Evolutionary conservation across 2,329 filamentous ascomycete species (phyloP).

Genomic region (Fusarium tupiense): DNA sequence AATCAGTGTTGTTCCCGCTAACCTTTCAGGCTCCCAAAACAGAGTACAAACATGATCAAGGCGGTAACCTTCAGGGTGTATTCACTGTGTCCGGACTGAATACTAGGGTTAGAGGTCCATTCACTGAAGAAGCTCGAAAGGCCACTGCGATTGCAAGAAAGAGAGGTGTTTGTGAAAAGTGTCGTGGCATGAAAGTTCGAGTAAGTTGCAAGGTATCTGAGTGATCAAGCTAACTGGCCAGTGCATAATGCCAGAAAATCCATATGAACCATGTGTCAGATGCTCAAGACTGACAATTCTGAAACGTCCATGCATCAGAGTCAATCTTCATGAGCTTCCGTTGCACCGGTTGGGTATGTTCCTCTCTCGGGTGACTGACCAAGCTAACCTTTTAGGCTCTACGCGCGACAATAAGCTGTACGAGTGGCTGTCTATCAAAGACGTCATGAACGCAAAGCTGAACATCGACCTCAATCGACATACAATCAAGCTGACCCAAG

Average conservation of each 20-base stretch:
- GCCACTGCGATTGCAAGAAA: not conserved
- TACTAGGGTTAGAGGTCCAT: not conserved
- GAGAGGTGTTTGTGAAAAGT: not conserved
- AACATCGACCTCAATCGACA: not conserved
- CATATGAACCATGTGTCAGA: not conserved
- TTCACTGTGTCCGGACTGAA: not conserved
- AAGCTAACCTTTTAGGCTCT: not conserved
- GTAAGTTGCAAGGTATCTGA: fast-evolving
- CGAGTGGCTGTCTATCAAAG: not conserved
- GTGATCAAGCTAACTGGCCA: not conserved
- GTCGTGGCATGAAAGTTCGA: not conserved
- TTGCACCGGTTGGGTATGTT: not conserved
- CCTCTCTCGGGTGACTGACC: fast-evolving
- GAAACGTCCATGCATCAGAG: not conserved
- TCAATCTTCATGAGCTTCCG: not conserved
- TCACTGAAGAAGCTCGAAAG: not conserved
- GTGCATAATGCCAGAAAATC: not conserved
- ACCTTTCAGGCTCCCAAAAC: not conserved
- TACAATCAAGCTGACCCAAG: not conserved
- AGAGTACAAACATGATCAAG: not conserved
- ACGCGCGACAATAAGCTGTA: not conserved
- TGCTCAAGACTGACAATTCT: not conserved
- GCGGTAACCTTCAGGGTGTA: not conserved
- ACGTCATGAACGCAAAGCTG: not conserved
- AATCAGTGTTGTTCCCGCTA: not conserved